Evolutionary conservation across 148 eudicot species (phyloP).

Genomic region (Polygonum aviculare): DNA sequence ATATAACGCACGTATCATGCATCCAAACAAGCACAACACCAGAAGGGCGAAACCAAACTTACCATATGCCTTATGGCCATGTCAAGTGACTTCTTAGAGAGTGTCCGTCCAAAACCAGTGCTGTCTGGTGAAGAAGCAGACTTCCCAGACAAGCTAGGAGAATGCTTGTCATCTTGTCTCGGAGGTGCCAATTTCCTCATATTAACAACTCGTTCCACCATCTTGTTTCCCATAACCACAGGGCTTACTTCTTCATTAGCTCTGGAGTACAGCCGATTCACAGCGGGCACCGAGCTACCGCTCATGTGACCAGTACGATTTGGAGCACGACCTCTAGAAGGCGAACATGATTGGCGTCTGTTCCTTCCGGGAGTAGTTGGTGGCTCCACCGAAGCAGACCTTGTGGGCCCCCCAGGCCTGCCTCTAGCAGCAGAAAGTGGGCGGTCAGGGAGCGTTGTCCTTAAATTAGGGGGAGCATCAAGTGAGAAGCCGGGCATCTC

Average conservation of each 20-base stretch:
- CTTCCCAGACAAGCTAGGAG: conserved; percentile 86
- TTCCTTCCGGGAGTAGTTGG: conserved; percentile 43
- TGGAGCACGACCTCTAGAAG: conserved; percentile 81
- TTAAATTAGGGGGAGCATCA: conserved; percentile 85
- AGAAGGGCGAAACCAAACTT: conserved; percentile 18
- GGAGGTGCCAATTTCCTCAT: conserved; percentile 93
- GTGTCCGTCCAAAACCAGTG: conserved; percentile 83
- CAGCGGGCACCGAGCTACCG: conserved; percentile 84
- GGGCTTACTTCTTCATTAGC: conserved; percentile 82
- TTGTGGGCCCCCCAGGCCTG: conserved; percentile 69
- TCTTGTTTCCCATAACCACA: conserved; percentile 72
- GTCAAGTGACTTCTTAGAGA: conserved; percentile 90
- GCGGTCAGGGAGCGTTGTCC: conserved; percentile 81
- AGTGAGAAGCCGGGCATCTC: conserved; percentile 96
- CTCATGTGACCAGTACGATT: conserved; percentile 52
- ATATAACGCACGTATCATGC: too few relatives aligned
- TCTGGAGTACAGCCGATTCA: conserved; percentile 58
- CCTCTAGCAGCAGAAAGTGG: conserved; percentile 85
- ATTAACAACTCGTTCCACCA: conserved; percentile 95
- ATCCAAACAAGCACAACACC: not conserved
- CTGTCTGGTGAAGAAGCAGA: conserved; percentile 88
- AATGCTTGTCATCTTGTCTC: conserved; percentile 69
- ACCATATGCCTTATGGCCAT: conserved; percentile 99
- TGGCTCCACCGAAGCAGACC: conserved; percentile 77
- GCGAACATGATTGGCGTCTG: conserved; percentile 85